Evolutionary conservation across 129 eudicot genomes (phyloP), one percentile per base, ranked within the genome.

Genomic region (Pittosporum tobira): DNA sequence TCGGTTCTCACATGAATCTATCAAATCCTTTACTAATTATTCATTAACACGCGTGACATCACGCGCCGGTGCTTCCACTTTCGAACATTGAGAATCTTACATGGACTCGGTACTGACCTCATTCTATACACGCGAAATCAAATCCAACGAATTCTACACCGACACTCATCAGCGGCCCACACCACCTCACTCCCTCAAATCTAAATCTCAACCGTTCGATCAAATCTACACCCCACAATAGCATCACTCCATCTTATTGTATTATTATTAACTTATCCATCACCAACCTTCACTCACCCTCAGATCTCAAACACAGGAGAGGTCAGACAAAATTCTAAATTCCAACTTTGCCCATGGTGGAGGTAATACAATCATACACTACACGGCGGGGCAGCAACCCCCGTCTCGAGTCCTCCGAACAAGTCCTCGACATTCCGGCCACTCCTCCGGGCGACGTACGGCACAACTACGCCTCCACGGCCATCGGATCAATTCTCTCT

Each of bases 361-460:
- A 79, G 62, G 77, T 76, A n/a, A n/a, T n/a, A 51, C 95, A 82
- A 64, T 76, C 89, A 55, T 87, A 83, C 81, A 87, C 95, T 4
- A 87, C 91, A 23, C 78, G 95, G 55, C 82, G 95, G 71, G 78
- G 84, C 74, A 82, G 93, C 85, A 82, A 87, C 85, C 93, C 95
- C 5, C 73, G 87, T 50, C 69, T 87, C 34, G 86, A 79, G 13
- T 59, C 82, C 54, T 45, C 73, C 36, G 80, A 81, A 72, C 74
- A 69, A 36, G 62, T 65, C 15, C 14, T 73, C 40, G 77, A 73
- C 52, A 82, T 82, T 47, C 95, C 95, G 16, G 64, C 81, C 7
- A 86, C 95, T 3, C 95, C 95, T 5, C 75, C 95, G 31, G 85
- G 78, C 0, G 95, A 86, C 44, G 63, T 60, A 56, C 73, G 89